These are phyloP conservation scores for Spironucleus salmonicida DNA, from an alignment of 208 protist genomes.

Conservation along the genomic window DNA sequence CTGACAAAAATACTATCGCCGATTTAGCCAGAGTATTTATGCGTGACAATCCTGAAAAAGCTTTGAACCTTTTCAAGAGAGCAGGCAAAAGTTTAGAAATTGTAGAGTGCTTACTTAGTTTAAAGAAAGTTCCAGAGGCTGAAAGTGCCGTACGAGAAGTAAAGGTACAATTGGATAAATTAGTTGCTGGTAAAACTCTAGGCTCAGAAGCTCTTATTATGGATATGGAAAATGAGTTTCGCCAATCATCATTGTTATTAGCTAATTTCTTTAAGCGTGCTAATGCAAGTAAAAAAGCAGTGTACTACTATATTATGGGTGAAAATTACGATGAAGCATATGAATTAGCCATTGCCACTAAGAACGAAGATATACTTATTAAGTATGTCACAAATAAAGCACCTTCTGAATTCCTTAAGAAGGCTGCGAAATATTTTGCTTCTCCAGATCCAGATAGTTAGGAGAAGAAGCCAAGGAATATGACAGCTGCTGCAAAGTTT, in stretches of 20 bases:
- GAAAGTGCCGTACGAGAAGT: constrained; percentile 7
- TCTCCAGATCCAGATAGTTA: constrained; percentile 10
- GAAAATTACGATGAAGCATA: constrained; percentile 11
- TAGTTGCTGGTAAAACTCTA: not conserved
- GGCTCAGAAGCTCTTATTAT: not conserved
- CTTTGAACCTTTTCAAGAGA: constrained; percentile 12
- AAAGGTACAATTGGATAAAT: not conserved
- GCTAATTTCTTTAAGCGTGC: not conserved
- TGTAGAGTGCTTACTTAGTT: constrained; percentile 14
- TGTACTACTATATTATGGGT: not conserved
- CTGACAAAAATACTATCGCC: constrained; percentile 11
- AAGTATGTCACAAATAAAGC: not conserved
- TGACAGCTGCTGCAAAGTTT: constrained; percentile 4
- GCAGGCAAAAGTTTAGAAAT: constrained; percentile 5
- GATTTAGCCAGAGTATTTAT: constrained; percentile 22
- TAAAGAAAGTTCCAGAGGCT: constrained; percentile 11
- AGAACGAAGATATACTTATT: constrained; percentile 22
- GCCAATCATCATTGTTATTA: not conserved
- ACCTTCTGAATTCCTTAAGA: constrained; percentile 4
- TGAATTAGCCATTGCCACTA: constrained; percentile 1
- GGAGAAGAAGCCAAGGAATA: not conserved
- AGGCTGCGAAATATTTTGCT: constrained; percentile 15
- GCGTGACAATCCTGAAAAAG: not conserved
- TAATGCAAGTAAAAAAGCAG: constrained; percentile 1
- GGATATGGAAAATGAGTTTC: constrained; percentile 14